A percentile compares a stretch with the other conserved stretches of the same genome.
Conservation (phyloP, 495 filamentous ascomycete species). For the Achaetomiella virescens region DNA sequence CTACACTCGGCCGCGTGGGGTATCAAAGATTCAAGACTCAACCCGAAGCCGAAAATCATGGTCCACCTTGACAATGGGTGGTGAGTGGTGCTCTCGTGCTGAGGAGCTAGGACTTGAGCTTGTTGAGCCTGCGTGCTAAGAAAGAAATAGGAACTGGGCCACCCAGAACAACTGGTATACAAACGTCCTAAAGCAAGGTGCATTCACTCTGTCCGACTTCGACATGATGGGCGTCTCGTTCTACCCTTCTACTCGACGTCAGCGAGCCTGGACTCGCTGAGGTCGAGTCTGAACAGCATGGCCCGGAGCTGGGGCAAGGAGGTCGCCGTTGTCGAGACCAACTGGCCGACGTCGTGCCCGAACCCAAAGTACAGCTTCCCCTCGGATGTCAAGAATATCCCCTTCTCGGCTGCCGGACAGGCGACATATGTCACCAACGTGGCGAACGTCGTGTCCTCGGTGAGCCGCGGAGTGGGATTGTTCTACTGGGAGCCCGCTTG, state of each 20-base stretch:
- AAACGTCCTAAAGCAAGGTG: constrained; percentile 46
- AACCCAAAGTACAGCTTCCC: constrained; percentile 52
- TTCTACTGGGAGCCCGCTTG: constrained; percentile 72
- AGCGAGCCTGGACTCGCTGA: constrained; percentile 52
- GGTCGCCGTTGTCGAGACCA: constrained; percentile 58
- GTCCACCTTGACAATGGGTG: constrained; percentile 68
- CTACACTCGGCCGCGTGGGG: constrained; percentile 57
- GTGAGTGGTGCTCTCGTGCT: constrained; percentile 8
- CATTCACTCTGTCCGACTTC: constrained; percentile 50
- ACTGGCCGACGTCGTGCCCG: constrained; percentile 60
- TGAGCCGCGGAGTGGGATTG: constrained; percentile 48
- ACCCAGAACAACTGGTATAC: constrained; percentile 60
- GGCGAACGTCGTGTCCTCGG: constrained; percentile 46
- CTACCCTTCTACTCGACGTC: constrained; percentile 59
- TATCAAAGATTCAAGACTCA: constrained; percentile 54
- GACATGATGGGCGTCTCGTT: constrained; percentile 65
- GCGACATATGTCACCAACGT: constrained; percentile 49
- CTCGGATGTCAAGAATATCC: constrained; percentile 48
- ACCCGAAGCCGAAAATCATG: constrained; percentile 55
- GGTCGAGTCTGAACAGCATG: constrained; percentile 52
- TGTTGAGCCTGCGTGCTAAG: background rate
- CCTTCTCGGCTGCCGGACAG: constrained; percentile 57
- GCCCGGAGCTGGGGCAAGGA: constrained; percentile 53
- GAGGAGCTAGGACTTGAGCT: background rate
- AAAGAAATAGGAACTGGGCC: constrained; percentile 46